A percentile compares a stretch with the other conserved stretches of the same genome.
phyloP scores from a whole-genome alignment of 164 flowering plant species.

The Umbellularia californica region DNA sequence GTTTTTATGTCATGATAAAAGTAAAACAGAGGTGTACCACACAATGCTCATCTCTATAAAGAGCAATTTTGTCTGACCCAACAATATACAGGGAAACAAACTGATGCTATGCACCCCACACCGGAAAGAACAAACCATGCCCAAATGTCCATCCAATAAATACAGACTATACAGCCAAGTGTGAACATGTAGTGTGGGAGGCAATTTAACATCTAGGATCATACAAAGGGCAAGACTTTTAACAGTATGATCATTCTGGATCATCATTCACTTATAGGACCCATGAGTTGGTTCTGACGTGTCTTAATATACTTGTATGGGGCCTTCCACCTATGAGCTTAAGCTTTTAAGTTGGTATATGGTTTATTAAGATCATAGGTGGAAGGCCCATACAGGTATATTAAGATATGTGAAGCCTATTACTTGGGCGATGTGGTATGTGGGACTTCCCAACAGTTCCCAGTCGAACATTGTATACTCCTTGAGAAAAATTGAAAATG shows the following conservation, averaged over 20 bases:
- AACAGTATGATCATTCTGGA: no score
- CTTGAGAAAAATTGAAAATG: slow-evolving; percentile 20
- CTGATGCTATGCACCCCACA: not conserved
- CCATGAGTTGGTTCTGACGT: not conserved
- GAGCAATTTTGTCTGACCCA: not conserved
- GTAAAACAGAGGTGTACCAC: slow-evolving; percentile 20
- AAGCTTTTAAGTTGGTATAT: no score
- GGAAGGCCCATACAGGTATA: no score
- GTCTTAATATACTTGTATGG: no score
- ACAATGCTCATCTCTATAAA: slow-evolving; percentile 13
- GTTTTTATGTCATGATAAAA: slow-evolving; percentile 16
- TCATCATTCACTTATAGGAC: no score
- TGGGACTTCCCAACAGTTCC: not conserved
- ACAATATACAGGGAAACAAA: not conserved
- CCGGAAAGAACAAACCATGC: not conserved
- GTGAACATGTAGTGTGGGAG: not conserved
- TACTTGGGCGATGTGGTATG: no score
- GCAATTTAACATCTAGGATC: not conserved
- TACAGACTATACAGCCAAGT: not conserved
- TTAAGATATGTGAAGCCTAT: no score
- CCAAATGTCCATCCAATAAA: not conserved
- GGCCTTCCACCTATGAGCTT: no score
- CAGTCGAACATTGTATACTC: not conserved
- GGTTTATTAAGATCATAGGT: no score
- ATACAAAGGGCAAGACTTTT: not conserved